Evolutionary conservation across 75 land plant species (phyloP), one percentile per base, ranked within the genome.

Genomic region (Pinus albicaulis): DNA sequence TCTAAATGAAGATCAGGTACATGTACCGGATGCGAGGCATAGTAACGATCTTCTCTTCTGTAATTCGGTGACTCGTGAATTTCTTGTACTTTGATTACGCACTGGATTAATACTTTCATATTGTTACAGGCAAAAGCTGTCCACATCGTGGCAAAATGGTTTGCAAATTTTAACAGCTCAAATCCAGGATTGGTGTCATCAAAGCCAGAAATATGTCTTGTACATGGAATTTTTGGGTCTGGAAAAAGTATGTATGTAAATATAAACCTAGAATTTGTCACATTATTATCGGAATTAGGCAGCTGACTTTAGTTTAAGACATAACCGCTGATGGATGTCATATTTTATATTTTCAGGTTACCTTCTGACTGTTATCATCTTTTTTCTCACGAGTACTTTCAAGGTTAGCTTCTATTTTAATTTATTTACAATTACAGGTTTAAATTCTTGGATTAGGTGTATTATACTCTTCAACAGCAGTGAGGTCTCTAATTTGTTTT

Each of bases 331-430:
- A 76, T 52, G 15, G 56, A 24, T 59, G 63, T 58, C 0, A 22
- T 36, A 48, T 13, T 19, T 41, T 25, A 31, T 44, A 22, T 76
- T 76, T n/a, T 59, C 60, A 59, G 59, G 80, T 28, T 28, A 28
- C 28, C 0, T 28, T 28, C 28, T 28, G 28, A 28, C 28, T 28
- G 28, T 28, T 28, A 1, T 28, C 28, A 28, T 28, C 28, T 28
- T 28, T 28, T 28, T 28, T 28, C 28, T 28, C 28, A 1, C 28
- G 1, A 28, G 28, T 0, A 28, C 1, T 28, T 28, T 28, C 28
- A 28, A 81, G 82, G 82, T 70, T 76, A 77, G 63, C 79, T 81
- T 36, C 74, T 53, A 11, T 55, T 41, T 25, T 72, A 25, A 52
- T 63, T 52, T 80, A 5, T 31, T 17, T 63, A 78, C 28, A 58